Evolutionary conservation across 305 asterid genomes (phyloP), one percentile per base, ranked within the genome.

Genomic region (Fraxinus xanthoxyloides): DNA sequence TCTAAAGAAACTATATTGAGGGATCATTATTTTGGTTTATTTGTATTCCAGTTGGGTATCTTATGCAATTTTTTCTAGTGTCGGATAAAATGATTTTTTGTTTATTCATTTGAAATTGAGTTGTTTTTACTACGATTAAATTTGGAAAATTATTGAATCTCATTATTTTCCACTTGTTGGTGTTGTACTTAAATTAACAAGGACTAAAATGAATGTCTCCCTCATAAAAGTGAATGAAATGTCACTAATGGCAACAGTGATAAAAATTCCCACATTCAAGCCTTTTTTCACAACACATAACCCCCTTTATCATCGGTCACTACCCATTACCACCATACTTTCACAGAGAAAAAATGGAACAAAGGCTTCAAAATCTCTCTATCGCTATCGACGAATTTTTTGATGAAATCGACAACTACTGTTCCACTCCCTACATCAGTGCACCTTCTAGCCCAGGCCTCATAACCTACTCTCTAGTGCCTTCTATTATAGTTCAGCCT

Each of bases 361-460:
- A 79, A 74, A 80, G 77, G 77, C 85, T 85, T 83, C 82, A 81
- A 77, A 79, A 67, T 83, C 80, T 86, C 91, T 76, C 31, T 13
- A 2, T 77, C 73, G 1, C 51, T 77, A 15, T 32, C 3, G 23
- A 17, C 0, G 81, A 85, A 10, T 85, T 79, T 67, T 12, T 81
- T 79, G 97, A 90, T 82, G 92, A 88, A 43, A 78, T 86, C 8
- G 95, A 93, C 82, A 95, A 97, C 87, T 83, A 92, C 77, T 91
- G 97, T 80, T 93, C 98, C 70, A 95, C 98, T 12, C 98, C 98
- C 6, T 95, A 88, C 85, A 98, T 92, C 32, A 92, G 97, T 75
- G 98, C 98, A 15, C 98, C 98, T 4, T 93, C 97, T 21, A 92
- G 97, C 83, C 98, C 97, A 6, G 88, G 93, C 85, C 97, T 92